These are phyloP conservation scores for Harringtonia aguacate DNA, from an alignment of 2,329 filamentous ascomycete genomes.

Conservation along the genomic window DNA sequence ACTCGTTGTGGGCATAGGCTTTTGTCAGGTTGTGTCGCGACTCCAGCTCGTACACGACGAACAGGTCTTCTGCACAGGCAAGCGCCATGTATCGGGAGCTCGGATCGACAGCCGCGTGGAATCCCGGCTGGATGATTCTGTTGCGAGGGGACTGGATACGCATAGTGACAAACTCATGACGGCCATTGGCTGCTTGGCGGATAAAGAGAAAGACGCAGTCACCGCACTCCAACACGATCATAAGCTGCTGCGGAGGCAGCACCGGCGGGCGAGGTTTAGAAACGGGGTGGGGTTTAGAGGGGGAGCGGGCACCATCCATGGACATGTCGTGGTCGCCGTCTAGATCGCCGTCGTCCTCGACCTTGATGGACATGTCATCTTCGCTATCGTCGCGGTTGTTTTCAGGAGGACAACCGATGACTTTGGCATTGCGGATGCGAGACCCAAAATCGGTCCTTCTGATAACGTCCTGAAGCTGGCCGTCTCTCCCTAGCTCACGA, in stretches of 20 bases:
- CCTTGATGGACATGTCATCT: background rate
- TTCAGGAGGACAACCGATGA: conserved; percentile 49
- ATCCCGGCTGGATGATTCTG: conserved; percentile 48
- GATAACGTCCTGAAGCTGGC: conserved; percentile 64
- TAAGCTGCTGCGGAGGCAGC: conserved; percentile 69
- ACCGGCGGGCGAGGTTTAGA: background rate
- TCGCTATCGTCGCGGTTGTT: conserved; percentile 19
- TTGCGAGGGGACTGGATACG: conserved; percentile 47
- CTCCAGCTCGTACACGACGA: conserved; percentile 63
- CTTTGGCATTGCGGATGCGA: conserved; percentile 66
- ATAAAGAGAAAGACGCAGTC: conserved; percentile 71
- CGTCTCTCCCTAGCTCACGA: conserved; percentile 59
- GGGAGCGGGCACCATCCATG: background rate
- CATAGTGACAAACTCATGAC: conserved; percentile 49
- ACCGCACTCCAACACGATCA: conserved; percentile 64
- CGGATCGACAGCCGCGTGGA: conserved; percentile 66
- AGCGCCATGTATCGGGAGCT: conserved; percentile 59
- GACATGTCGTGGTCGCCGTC: background rate
- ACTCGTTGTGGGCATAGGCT: conserved; percentile 33
- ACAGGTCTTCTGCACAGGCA: conserved; percentile 56
- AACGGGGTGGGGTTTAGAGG: no score
- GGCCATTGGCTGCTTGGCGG: conserved; percentile 28
- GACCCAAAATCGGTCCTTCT: conserved; percentile 69
- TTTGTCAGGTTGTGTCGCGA: conserved; percentile 37
- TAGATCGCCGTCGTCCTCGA: conserved; percentile 5